These are phyloP conservation scores for Staphylotrichum tortipilum DNA, from an alignment of 495 filamentous ascomycete species.

Conservation along the genomic window DNA sequence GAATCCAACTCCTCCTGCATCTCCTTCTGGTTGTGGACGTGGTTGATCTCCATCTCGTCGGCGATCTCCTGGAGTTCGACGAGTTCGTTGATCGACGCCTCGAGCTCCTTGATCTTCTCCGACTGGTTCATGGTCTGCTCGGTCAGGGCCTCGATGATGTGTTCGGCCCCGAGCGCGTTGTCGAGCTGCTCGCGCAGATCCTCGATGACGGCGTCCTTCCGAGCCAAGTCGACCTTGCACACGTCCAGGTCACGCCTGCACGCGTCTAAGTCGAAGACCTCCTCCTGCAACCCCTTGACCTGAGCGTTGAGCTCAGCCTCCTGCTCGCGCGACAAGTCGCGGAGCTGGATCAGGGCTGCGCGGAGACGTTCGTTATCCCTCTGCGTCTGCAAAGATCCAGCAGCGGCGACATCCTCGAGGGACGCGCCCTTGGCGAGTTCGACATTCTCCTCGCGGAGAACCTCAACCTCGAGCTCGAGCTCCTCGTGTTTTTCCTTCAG, in stretches of 20 bases:
- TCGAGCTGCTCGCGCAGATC: conserved; percentile 89
- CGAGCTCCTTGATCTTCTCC: conserved; percentile 75
- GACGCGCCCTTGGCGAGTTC: conserved; percentile 77
- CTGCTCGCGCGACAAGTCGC: conserved; percentile 78
- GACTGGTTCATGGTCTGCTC: conserved; percentile 74
- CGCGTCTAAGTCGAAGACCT: conserved; percentile 60
- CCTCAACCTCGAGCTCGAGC: conserved; percentile 76
- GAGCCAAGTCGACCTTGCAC: conserved; percentile 60
- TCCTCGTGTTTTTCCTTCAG: conserved; percentile 71
- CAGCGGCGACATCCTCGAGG: conserved; percentile 74
- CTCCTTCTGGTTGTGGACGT: conserved; percentile 85
- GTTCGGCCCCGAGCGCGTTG: conserved; percentile 74
- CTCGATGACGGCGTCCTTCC: conserved; percentile 68
- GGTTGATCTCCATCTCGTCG: conserved; percentile 89
- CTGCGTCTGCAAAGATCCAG: conserved; percentile 88
- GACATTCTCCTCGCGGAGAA: conserved; percentile 77
- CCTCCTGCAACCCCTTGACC: conserved; percentile 69
- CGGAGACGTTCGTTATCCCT: conserved; percentile 79
- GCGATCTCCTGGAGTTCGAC: conserved; percentile 83
- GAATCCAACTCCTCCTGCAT: conserved; percentile 88
- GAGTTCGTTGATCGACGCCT: conserved; percentile 71
- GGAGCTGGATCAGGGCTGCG: conserved; percentile 72
- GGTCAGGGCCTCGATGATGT: conserved; percentile 87
- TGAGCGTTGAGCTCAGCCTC: conserved; percentile 71
- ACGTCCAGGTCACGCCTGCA: conserved; percentile 64